Conservation (phyloP, 352 stramenopile genomes). For the Thraustochytrium striatum region DNA sequence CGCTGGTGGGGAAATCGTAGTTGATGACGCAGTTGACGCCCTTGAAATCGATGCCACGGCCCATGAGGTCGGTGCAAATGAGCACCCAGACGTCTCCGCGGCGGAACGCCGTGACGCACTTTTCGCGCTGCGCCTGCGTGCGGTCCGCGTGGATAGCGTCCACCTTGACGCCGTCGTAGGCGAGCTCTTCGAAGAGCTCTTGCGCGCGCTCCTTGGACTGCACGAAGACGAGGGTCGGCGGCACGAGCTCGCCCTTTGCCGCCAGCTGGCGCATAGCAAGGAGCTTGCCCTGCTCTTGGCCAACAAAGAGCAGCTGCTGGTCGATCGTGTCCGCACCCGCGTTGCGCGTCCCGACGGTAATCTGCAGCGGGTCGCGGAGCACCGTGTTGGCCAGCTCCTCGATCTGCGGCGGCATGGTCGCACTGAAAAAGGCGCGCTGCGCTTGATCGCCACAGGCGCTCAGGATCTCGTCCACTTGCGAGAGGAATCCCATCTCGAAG, state of each 20-base stretch:
- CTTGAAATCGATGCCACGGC: slow-evolving; percentile 97
- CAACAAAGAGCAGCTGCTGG: slow-evolving; percentile 95
- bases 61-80: slow-evolving; percentile 98
- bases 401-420: slow-evolving; percentile 89
- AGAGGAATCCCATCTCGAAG: slow-evolving; percentile 88
- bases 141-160: slow-evolving; percentile 93
- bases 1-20: slow-evolving; percentile 92
- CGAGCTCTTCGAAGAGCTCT: slow-evolving; percentile 92
- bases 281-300: slow-evolving; percentile 97
- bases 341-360: slow-evolving; percentile 87
- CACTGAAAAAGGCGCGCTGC: slow-evolving; percentile 93
- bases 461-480: slow-evolving; percentile 96
- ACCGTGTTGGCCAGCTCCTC: slow-evolving; percentile 91
- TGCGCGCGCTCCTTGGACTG: slow-evolving; percentile 97
- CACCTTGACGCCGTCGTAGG: slow-evolving; percentile 95
- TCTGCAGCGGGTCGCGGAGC: slow-evolving; percentile 88
- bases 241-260: slow-evolving; percentile 77
- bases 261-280: slow-evolving; percentile 88
- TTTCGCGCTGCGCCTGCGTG: slow-evolving; percentile 83
- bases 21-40: slow-evolving; percentile 99
- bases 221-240: slow-evolving; percentile 95
- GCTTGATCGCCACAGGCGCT: background rate
- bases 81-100: slow-evolving; percentile 94
- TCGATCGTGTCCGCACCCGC: slow-evolving; percentile 76
- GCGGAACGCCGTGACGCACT: slow-evolving; percentile 89